These are phyloP conservation scores for Obba rivulosa DNA, from an alignment of 768 basidiomycete genomes.

Conservation along the genomic window DNA sequence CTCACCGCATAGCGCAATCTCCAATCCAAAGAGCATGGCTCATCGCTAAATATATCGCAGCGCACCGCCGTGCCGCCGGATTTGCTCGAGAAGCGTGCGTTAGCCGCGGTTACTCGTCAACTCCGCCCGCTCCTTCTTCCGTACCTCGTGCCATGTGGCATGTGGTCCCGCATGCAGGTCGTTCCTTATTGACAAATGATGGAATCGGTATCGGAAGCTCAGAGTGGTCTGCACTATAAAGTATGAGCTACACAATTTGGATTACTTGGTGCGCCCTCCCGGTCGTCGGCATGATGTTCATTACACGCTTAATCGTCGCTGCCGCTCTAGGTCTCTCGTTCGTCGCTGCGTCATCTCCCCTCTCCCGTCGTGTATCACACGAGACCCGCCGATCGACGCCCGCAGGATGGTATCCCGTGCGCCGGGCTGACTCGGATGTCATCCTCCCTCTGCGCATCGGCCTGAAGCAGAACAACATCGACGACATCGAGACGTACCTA, in stretches of 20 bases:
- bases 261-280: background rate
- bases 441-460: conserved; percentile 44
- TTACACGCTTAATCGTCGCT: background rate
- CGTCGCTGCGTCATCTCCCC: too few species aligned
- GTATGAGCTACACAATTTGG: background rate
- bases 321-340: background rate
- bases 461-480: conserved; percentile 40
- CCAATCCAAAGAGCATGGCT: too few species aligned
- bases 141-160: too few species aligned
- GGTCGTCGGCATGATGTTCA: conserved; percentile 1
- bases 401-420: conserved; percentile 38
- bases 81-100: too few species aligned
- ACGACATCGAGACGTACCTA: conserved; percentile 39
- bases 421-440: conserved; percentile 28
- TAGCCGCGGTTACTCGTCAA: too few species aligned
- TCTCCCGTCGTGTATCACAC: conserved; percentile 3
- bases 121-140: too few species aligned
- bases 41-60: too few species aligned
- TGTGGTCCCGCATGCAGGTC: too few species aligned
- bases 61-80: too few species aligned
- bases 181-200: too few species aligned
- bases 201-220: background rate
- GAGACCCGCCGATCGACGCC: conserved; percentile 22
- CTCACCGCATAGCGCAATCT: too few species aligned
- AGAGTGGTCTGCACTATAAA: background rate